These are phyloP conservation scores for Adansonia gregorii DNA, from an alignment of 441 rosid species.

Conservation along the genomic window DNA sequence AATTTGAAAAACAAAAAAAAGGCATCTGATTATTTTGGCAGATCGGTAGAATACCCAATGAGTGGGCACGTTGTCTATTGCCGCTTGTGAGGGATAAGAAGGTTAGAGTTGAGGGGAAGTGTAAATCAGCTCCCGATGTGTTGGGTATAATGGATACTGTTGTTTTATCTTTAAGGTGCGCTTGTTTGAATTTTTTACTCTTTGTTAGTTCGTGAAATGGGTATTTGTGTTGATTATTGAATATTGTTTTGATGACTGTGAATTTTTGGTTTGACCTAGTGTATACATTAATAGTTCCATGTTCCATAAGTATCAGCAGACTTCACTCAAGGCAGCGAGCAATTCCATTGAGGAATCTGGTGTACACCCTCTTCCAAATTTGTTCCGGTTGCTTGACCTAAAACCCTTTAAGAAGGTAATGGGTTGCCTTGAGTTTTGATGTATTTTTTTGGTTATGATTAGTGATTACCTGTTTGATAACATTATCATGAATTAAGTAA, in stretches of 20 bases:
- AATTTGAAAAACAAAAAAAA: no score
- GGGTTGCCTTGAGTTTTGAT: slow-evolving; percentile 26
- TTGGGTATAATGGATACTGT: slow-evolving; percentile 74
- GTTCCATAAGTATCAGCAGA: slow-evolving; percentile 64
- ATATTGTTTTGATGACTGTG: slow-evolving; percentile 32
- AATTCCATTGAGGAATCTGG: slow-evolving; percentile 69
- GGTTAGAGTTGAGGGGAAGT: slow-evolving; percentile 65
- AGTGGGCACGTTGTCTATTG: slow-evolving; percentile 91
- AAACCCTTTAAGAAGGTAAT: slow-evolving; percentile 82
- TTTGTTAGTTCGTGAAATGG: not conserved
- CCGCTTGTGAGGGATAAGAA: slow-evolving; percentile 86
- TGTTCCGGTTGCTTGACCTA: slow-evolving; percentile 84
- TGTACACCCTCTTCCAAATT: slow-evolving; percentile 83
- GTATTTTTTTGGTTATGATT: not conserved
- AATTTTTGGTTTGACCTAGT: slow-evolving; percentile 45
- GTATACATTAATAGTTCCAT: slow-evolving; percentile 75
- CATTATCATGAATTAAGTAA: not conserved
- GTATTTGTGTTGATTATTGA: not conserved
- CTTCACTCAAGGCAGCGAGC: slow-evolving; percentile 64
- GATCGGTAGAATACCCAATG: slow-evolving; percentile 97
- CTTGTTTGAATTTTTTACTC: not conserved
- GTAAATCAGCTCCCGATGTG: slow-evolving; percentile 66
- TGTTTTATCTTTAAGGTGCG: slow-evolving; percentile 66
- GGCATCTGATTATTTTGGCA: slow-evolving; percentile 34
- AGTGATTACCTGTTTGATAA: not conserved